phyloP scores from a whole-genome alignment of 352 stramenopile genomes.

The Thalassiosira mediterranea region DNA sequence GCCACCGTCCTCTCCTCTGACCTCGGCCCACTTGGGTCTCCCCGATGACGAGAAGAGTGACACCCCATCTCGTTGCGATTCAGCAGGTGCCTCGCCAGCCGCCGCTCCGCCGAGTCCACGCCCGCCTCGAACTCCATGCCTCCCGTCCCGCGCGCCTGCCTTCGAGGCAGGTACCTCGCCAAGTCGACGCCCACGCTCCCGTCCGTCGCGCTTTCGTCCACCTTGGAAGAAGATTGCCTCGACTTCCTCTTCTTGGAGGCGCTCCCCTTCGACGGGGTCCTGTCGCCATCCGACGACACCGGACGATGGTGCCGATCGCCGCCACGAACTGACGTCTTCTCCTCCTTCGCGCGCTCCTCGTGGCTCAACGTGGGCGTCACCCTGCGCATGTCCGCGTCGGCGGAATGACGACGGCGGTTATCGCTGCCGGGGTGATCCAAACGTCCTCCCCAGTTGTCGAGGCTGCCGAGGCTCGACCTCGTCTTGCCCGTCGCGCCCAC shows the following conservation, averaged over 20 bases:
- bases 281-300: no score
- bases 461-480: no score
- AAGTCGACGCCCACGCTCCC: no score
- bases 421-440: not conserved
- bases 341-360: not conserved
- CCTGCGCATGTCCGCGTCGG: slow-evolving; percentile 14
- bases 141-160: no score
- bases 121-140: no score
- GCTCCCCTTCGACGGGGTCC: not conserved
- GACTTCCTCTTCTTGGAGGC: slow-evolving; percentile 8
- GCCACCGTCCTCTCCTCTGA: not conserved
- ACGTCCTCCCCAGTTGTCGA: not conserved
- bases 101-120: slow-evolving; percentile 15
- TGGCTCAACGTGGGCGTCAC: slow-evolving; percentile 20
- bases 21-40: not conserved
- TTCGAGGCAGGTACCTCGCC: no score
- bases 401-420: not conserved
- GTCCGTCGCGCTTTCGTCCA: no score
- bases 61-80: slow-evolving; percentile 39
- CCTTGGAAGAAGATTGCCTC: no score
- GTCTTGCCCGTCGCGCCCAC: no score
- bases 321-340: no score
- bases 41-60: no score
- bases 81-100: slow-evolving; percentile 30
- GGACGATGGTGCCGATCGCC: no score